Evolutionary conservation across 2,329 filamentous ascomycete species (phyloP).

Genomic region (Neofusicoccum cordaticola): DNA sequence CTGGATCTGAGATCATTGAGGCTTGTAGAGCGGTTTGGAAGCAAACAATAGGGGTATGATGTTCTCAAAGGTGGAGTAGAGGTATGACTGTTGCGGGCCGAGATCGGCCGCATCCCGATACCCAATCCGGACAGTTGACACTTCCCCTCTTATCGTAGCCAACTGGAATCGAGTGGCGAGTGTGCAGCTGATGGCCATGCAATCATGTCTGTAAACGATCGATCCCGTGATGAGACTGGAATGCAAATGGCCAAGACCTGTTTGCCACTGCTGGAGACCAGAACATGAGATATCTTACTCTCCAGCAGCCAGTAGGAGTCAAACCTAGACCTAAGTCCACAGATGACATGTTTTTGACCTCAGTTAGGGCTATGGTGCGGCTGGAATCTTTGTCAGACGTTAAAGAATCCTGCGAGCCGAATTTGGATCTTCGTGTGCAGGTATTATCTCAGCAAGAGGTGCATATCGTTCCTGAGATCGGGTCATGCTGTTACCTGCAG

Average conservation of each 20-base stretch:
- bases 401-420: background rate
- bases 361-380: background rate
- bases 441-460: background rate
- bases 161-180: background rate
- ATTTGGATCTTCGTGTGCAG: background rate
- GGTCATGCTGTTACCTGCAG: background rate
- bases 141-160: background rate
- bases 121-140: background rate
- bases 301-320: background rate
- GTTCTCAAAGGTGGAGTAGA: constrained; percentile 1
- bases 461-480: background rate
- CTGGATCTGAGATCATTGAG: background rate
- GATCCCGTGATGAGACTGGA: background rate
- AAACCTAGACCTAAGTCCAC: background rate
- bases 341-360: background rate
- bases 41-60: background rate
- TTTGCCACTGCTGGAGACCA: background rate
- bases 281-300: background rate
- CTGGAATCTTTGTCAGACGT: constrained; percentile 6
- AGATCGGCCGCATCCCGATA: background rate
- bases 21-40: background rate
- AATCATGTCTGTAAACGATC: background rate
- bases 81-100: background rate
- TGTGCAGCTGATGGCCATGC: background rate
- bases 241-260: background rate